Base-by-base conservation (phyloP, 805 yeast genomes). In the Yamadazyma phyllophila region DNA sequence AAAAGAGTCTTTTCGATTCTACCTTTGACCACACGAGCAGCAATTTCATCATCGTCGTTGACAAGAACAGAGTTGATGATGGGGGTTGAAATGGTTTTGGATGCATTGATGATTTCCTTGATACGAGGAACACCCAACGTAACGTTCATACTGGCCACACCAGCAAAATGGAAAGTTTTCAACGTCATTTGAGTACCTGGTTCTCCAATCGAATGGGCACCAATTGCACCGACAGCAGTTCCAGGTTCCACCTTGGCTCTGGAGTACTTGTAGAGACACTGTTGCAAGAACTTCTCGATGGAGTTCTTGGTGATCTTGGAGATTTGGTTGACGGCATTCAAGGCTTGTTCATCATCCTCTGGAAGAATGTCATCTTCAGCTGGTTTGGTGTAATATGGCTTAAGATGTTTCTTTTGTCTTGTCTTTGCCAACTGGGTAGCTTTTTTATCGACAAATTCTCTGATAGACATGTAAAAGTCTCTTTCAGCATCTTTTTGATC, bases 61-160 rank as follows among this genome's bases (percentile, higher is more conserved):
- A 91, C 98, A 54, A 94, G 74, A 8, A 86, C 90, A 2, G 97
- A 96, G 55, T 92, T 90, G 62, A 94, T 94, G 62, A 94, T 94
- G 1, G 99, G 99, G 7, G 99, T 94, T 6, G 96, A 88, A 57
- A 94, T 94, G 14, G 82, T 80, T 65, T 94, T 94, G 14, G 97
- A 88, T 2, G 99, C 99, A 65, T 94, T 94, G 65, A 94, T 94
- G 65, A 94, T 94, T 74, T 94, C 99, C 70, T 94, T 94, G 64
- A 94, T 92, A 80, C 99, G 97, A 41, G 99, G 99, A 43, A 94
- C 99, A 80, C 99, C 99, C 56, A 94, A 79, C 0, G 99, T 94
- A 54, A 92, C 96, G 73, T 94, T 94, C 97, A 92, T 94, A 39
- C 96, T 87, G 30, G 99, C 98, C 47, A 94, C 99, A 77, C 99